Evolutionary conservation across 129 eudicot genomes (phyloP).

Genomic region (Flaveria ramosissima): DNA sequence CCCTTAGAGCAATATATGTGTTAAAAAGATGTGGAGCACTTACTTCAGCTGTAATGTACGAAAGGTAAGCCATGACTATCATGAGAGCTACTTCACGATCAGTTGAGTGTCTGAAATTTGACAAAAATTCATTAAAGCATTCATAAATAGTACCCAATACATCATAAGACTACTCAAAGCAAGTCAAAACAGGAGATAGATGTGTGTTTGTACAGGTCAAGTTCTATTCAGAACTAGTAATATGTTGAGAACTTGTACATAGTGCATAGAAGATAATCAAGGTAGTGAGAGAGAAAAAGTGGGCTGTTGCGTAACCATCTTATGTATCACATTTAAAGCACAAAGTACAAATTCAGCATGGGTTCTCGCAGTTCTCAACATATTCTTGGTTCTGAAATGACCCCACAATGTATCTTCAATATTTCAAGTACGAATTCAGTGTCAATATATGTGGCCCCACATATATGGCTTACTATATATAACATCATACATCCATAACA

Average conservation of each 20-base stretch:
- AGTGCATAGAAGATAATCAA: no score
- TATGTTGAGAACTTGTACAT: no score
- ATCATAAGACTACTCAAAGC: conserved; percentile 1
- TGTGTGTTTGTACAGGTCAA: neutral
- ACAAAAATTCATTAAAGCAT: conserved; percentile 3
- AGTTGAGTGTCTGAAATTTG: conserved; percentile 68
- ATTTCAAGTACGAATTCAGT: neutral
- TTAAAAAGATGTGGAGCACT: conserved; percentile 15
- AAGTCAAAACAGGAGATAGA: neutral
- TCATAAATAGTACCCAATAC: neutral
- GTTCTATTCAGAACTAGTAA: no score
- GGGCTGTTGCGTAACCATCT: no score
- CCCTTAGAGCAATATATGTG: neutral
- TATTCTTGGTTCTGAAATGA: no score
- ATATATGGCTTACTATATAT: no score
- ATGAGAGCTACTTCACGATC: conserved; percentile 83
- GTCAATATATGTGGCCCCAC: no score
- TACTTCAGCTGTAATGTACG: conserved; percentile 84
- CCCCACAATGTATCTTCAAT: neutral
- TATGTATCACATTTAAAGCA: no score
- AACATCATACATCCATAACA: neutral
- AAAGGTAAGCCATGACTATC: conserved; percentile 86
- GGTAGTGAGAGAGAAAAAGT: no score
- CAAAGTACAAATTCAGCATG: no score
- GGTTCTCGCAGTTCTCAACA: no score